phyloP scores from a whole-genome alignment of 805 yeast species.

The Barnettozyma pratensis region DNA sequence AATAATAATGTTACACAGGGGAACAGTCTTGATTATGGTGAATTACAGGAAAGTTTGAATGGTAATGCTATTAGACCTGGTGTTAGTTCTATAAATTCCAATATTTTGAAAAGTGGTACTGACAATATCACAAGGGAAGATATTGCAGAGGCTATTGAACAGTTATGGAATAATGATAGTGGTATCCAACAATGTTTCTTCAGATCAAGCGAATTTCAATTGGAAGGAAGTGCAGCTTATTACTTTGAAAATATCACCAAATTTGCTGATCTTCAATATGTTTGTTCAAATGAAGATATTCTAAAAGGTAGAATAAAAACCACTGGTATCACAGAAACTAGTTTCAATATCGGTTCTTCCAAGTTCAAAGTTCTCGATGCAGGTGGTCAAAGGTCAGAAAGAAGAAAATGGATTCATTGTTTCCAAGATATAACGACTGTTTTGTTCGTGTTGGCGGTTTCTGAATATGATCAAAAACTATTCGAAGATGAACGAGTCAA shows the following conservation, averaged over 20 bases:
- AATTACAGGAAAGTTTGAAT: conserved; percentile 17
- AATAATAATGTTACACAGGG: not conserved
- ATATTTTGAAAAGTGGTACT: conserved; percentile 8
- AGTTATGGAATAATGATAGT: conserved; percentile 64
- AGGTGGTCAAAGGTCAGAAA: conserved; percentile 91
- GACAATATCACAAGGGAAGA: conserved; percentile 34
- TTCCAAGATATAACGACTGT: conserved; percentile 88
- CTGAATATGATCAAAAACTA: conserved; percentile 88
- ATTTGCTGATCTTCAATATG: conserved; percentile 59
- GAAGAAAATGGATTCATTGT: conserved; percentile 93
- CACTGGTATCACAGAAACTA: conserved; percentile 89
- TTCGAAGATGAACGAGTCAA: conserved; percentile 88
- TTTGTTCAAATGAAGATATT: conserved; percentile 78
- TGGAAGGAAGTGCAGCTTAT: conserved; percentile 78
- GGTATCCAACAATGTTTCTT: conserved; percentile 59
- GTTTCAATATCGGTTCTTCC: conserved; percentile 60
- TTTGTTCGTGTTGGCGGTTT: conserved; percentile 79
- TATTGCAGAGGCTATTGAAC: conserved; percentile 65
- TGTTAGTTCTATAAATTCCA: conserved; percentile 17
- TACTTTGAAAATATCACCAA: conserved; percentile 70
- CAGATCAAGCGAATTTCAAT: conserved; percentile 71
- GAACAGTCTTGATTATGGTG: conserved; percentile 11
- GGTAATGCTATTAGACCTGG: conserved; percentile 21
- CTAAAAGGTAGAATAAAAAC: conserved; percentile 90
- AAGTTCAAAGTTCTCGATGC: conserved; percentile 84